Evolutionary conservation across 139 green algal genomes (phyloP).

Genomic region (Chlorella sp.): DNA sequence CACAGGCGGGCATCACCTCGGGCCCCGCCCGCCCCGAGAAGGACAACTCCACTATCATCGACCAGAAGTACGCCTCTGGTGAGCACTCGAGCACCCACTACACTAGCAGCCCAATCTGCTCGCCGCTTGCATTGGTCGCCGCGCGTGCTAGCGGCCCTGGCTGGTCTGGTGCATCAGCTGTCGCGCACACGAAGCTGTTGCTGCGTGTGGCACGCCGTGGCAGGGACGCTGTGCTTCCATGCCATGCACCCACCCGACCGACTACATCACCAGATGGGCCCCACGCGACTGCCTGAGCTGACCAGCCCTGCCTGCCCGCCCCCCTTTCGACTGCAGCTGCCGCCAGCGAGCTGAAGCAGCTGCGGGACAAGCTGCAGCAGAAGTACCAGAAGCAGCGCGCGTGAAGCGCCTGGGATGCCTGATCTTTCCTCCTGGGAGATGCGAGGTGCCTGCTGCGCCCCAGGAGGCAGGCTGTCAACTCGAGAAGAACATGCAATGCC

Average conservation of each 20-base stretch:
- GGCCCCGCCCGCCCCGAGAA: not conserved
- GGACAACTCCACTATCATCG: constrained; percentile 38
- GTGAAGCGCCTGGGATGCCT: not conserved
- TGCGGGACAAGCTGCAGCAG: constrained; percentile 12
- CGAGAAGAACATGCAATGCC: not conserved
- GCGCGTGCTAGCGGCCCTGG: not conserved
- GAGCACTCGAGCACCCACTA: not conserved
- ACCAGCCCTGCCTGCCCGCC: no score
- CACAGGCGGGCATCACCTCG: constrained; percentile 7
- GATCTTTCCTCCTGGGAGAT: not conserved
- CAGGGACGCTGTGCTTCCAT: no score
- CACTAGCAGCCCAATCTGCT: not conserved
- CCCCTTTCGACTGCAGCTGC: not conserved
- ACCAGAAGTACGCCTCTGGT: constrained; percentile 25
- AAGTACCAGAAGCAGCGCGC: constrained; percentile 10
- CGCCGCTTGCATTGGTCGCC: fast-evolving
- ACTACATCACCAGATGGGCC: no score
- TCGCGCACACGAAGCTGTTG: no score
- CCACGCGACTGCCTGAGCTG: no score
- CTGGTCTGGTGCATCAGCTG: no score
- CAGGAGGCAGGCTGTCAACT: not conserved
- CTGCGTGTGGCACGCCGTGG: no score
- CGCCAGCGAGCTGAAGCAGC: constrained; percentile 17
- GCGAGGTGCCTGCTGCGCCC: not conserved
- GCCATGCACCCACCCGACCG: no score